A percentile compares a stretch with the other conserved stretches of the same genome.
phyloP scores from a whole-genome alignment of 2,329 filamentous ascomycete genomes.

The Pseudopithomyces chartarum region DNA sequence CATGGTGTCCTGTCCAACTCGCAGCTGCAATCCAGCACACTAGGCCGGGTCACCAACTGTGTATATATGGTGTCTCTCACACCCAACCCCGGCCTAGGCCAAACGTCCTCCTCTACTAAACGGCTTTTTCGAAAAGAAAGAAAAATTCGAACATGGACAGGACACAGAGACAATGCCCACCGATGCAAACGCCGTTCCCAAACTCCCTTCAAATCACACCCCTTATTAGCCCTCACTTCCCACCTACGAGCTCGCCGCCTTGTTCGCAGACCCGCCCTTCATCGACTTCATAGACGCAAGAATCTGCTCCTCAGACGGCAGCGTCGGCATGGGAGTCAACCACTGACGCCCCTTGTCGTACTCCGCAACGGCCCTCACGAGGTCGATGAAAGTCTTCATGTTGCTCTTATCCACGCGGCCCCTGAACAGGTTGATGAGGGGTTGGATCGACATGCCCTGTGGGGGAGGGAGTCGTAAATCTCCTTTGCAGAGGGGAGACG shows the following conservation, averaged over 20 bases:
- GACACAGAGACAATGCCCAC: too few relatives aligned
- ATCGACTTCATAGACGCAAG: conserved; percentile 27
- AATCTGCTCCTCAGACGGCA: conserved; percentile 38
- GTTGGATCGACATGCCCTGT: conserved; percentile 50
- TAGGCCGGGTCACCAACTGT: too few relatives aligned
- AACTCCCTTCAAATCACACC: too few relatives aligned
- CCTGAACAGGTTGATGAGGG: conserved; percentile 50
- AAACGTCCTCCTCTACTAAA: too few relatives aligned
- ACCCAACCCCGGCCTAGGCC: too few relatives aligned
- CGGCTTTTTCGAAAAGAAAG: too few relatives aligned
- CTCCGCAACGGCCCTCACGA: conserved; percentile 47
- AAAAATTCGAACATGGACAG: too few relatives aligned
- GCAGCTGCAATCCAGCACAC: too few relatives aligned
- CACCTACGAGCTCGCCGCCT: conserved; percentile 1
- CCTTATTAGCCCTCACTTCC: too few relatives aligned
- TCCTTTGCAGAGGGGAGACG: conserved; percentile 51
- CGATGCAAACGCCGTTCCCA: too few relatives aligned
- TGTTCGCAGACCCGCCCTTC: conserved; percentile 8
- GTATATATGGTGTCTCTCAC: too few relatives aligned
- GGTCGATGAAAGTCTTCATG: conserved; percentile 47
- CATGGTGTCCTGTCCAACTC: too few relatives aligned
- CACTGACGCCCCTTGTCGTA: conserved; percentile 36
- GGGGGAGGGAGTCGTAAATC: conserved; percentile 52
- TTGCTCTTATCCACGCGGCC: conserved; percentile 44
- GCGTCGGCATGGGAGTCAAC: conserved; percentile 35